Conservation (phyloP, 108 stramenopile species). For the Nitzschia sp. region DNA sequence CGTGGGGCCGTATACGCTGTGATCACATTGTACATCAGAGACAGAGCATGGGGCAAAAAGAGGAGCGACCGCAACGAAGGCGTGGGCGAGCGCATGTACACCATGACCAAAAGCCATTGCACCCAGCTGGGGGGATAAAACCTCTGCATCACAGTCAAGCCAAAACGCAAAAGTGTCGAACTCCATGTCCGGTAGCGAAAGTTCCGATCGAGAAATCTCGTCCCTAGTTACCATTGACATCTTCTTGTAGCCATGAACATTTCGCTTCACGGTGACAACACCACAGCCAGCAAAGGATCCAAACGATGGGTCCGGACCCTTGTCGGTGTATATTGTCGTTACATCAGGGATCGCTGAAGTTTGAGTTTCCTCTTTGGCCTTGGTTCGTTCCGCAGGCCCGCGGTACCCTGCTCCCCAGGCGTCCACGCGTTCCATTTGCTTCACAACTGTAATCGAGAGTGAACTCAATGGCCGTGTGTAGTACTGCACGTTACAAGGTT, state of each 20-base stretch:
- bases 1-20: slow-evolving; percentile 58
- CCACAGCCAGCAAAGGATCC: slow-evolving; percentile 74
- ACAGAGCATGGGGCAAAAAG: slow-evolving; percentile 83
- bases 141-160: slow-evolving; percentile 83
- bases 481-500: slow-evolving; percentile 59
- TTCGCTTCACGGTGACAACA: slow-evolving; percentile 69
- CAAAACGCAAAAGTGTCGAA: slow-evolving; percentile 91
- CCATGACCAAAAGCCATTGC: slow-evolving; percentile 63
- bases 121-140: slow-evolving; percentile 41
- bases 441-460: slow-evolving; percentile 76
- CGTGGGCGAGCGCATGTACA: slow-evolving; percentile 92
- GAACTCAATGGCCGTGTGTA: slow-evolving; percentile 73
- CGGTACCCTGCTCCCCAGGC: background rate
- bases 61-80: slow-evolving; percentile 88
- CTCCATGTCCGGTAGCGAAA: slow-evolving; percentile 89
- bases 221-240: slow-evolving; percentile 66
- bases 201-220: slow-evolving; percentile 74
- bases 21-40: slow-evolving; percentile 81
- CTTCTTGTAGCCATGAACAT: slow-evolving; percentile 83
- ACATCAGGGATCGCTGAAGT: slow-evolving; percentile 10
- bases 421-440: slow-evolving; percentile 67
- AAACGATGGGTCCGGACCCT: slow-evolving; percentile 14
- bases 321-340: slow-evolving; percentile 2
- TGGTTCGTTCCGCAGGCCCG: slow-evolving; percentile 1
- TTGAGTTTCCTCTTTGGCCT: background rate